These are phyloP conservation scores for Myriosclerotinia scirpicola DNA, from an alignment of 2,329 filamentous ascomycete species.

Conservation along the genomic window DNA sequence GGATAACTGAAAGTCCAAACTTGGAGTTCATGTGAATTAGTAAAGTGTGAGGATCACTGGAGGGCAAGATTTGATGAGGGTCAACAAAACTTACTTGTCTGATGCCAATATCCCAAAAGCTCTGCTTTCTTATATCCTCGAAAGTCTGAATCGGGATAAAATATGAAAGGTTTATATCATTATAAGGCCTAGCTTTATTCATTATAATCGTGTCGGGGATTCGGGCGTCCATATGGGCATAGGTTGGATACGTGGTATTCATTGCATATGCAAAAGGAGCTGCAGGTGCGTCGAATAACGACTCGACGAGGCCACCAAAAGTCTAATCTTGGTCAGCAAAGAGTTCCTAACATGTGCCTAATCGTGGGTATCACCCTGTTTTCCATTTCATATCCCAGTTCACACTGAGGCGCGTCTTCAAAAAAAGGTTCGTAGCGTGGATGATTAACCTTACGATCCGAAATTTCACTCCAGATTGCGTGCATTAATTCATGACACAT, in stretches of 20 bases:
- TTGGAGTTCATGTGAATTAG: background rate
- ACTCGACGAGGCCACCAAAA: slow-evolving; percentile 18
- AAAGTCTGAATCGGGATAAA: slow-evolving; percentile 14
- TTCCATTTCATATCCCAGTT: slow-evolving; percentile 20
- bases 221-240: background rate
- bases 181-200: background rate
- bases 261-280: slow-evolving; percentile 16
- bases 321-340: slow-evolving; percentile 5
- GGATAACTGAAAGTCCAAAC: slow-evolving; percentile 4
- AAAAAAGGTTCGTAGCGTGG: slow-evolving; percentile 4
- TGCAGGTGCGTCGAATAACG: background rate
- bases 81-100: background rate
- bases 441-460: background rate
- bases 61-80: background rate
- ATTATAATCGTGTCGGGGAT: background rate
- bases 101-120: slow-evolving; percentile 13
- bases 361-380: background rate
- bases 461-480: background rate
- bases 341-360: background rate
- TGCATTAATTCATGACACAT: slow-evolving; percentile 19
- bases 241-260: background rate
- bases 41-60: background rate
- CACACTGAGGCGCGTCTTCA: slow-evolving; percentile 7
- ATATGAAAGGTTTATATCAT: background rate
- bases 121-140: slow-evolving; percentile 9